phyloP scores from a whole-genome alignment of 1,284 basidiomycete genomes.

The Porogramme epimiltina region DNA sequence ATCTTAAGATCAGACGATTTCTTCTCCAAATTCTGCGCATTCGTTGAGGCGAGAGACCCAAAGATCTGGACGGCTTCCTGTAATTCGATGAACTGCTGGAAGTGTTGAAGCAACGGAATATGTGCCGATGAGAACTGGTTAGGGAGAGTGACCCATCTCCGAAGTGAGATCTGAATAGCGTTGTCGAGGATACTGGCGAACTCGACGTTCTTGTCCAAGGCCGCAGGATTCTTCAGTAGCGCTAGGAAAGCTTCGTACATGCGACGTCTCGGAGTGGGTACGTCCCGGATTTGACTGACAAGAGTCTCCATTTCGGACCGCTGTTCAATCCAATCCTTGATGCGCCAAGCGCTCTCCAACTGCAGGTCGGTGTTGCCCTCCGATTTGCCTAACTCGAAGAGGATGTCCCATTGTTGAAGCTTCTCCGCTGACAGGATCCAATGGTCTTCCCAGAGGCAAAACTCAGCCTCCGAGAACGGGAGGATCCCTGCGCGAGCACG shows the following conservation, averaged over 20 bases:
- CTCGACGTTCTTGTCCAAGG: slow-evolving; percentile 73
- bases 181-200: slow-evolving; percentile 92
- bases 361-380: slow-evolving; percentile 93
- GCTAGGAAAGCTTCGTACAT: slow-evolving; percentile 97
- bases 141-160: slow-evolving; percentile 95
- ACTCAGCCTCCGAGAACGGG: slow-evolving; percentile 95
- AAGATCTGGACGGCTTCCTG: slow-evolving; percentile 97
- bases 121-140: slow-evolving; percentile 88
- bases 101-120: slow-evolving; percentile 93
- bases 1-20: slow-evolving; percentile 95
- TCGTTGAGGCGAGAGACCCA: slow-evolving; percentile 87
- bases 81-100: slow-evolving; percentile 98
- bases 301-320: slow-evolving; percentile 85
- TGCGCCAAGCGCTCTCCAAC: slow-evolving; percentile 95
- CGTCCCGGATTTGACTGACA: slow-evolving; percentile 81
- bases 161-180: slow-evolving; percentile 94
- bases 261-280: slow-evolving; percentile 89
- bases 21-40: slow-evolving; percentile 88
- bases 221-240: slow-evolving; percentile 68
- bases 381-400: slow-evolving; percentile 89
- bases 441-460: slow-evolving; percentile 99
- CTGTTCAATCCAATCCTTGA: slow-evolving; percentile 88
- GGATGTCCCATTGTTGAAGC: slow-evolving; percentile 96
- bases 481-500: slow-evolving; percentile 84
- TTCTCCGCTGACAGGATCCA: slow-evolving; percentile 98